Conservation (phyloP, 2,329 filamentous ascomycete genomes). For the Cyphellophora attinorum region DNA sequence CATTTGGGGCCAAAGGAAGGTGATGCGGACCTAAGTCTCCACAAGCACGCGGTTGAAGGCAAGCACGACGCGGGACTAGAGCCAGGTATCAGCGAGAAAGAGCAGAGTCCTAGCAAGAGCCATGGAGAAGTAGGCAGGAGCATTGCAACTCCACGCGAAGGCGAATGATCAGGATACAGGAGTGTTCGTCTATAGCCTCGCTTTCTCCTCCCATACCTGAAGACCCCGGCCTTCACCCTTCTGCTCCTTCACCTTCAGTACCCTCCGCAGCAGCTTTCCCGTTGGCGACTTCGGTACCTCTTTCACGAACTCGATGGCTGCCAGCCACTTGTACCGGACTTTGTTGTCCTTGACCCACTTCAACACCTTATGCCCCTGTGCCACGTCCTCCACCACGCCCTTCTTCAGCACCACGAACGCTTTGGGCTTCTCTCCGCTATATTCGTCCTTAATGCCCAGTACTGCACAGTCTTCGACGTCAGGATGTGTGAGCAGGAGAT, state of each 20-base stretch:
- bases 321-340: conserved; percentile 24
- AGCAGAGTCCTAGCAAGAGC: no score
- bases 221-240: conserved; percentile 17
- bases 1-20: no score
- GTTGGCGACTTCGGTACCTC: conserved; percentile 63
- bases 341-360: conserved; percentile 16
- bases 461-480: conserved; percentile 58
- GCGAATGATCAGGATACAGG: no score
- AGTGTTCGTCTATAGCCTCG: conserved; percentile 42
- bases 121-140: no score
- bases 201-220: conserved; percentile 39
- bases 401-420: conserved; percentile 76
- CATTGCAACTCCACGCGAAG: no score
- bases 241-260: conserved; percentile 35
- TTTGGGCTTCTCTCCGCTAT: conserved; percentile 51
- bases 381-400: conserved; percentile 47
- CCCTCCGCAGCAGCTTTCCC: conserved; percentile 61
- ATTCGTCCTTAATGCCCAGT: conserved; percentile 57
- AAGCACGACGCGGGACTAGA: no score
- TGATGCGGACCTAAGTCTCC: no score
- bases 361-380: conserved; percentile 50
- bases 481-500: conserved; percentile 45
- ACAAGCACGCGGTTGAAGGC: no score
- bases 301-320: conserved; percentile 30
- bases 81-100: no score